Conservation (phyloP, 108 stramenopile species). For the Skeletonema menzelii region DNA sequence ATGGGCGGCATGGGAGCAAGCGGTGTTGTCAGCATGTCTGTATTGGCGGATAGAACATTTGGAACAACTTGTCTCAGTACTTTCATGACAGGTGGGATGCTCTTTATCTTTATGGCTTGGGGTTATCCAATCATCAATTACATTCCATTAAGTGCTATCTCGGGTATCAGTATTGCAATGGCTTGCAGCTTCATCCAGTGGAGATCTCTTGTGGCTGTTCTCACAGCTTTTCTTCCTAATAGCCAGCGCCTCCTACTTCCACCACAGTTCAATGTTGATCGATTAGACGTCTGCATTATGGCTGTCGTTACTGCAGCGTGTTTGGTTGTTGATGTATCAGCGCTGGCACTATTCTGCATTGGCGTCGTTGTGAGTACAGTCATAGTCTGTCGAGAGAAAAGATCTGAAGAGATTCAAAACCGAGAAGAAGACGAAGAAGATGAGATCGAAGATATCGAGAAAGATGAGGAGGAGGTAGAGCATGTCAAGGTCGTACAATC, state of each 20-base stretch:
- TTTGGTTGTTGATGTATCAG: slow-evolving; percentile 8
- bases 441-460: slow-evolving; percentile 5
- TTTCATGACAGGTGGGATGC: slow-evolving; percentile 29
- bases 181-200: slow-evolving; percentile 49
- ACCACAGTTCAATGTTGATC: slow-evolving; percentile 40
- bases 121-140: slow-evolving; percentile 42
- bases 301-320: slow-evolving; percentile 4
- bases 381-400: neutral
- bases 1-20: slow-evolving; percentile 50
- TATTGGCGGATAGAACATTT: slow-evolving; percentile 43
- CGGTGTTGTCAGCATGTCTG: slow-evolving; percentile 37
- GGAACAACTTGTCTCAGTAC: slow-evolving; percentile 46
- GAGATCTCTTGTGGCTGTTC: slow-evolving; percentile 34
- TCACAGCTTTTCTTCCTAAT: slow-evolving; percentile 37
- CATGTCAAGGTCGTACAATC: neutral
- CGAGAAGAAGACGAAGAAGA: neutral
- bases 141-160: slow-evolving; percentile 45
- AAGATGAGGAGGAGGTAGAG: slow-evolving; percentile 22
- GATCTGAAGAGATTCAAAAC: neutral
- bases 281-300: slow-evolving; percentile 19
- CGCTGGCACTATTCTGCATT: neutral
- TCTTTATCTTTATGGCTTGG: slow-evolving; percentile 35
- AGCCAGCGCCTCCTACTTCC: slow-evolving; percentile 27
- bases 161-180: slow-evolving; percentile 32
- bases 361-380: neutral